These are phyloP conservation scores for Haberlea rhodopensis DNA, from an alignment of 257 asterid genomes.

Conservation along the genomic window DNA sequence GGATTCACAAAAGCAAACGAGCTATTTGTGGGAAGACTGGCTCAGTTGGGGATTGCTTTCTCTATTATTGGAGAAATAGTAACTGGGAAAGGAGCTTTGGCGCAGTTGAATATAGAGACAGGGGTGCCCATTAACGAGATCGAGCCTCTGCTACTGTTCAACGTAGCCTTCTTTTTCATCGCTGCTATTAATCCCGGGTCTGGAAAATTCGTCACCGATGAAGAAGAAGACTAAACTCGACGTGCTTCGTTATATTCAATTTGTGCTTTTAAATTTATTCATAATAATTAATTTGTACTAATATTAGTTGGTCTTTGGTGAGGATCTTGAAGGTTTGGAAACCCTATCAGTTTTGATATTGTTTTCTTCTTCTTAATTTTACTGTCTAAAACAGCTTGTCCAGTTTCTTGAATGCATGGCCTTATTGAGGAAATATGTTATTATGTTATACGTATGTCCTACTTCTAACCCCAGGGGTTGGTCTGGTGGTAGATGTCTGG, in stretches of 20 bases:
- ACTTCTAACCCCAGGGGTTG: no score
- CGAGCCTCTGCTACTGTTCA: constrained; percentile 85
- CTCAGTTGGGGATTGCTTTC: constrained; percentile 87
- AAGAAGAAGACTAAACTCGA: constrained; percentile 46
- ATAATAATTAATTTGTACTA: constrained; percentile 4
- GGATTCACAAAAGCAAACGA: constrained; percentile 96
- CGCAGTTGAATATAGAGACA: constrained; percentile 84
- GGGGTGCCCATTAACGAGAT: constrained; percentile 83
- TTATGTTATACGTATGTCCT: no score
- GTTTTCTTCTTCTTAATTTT: no score
- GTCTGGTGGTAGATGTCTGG: no score
- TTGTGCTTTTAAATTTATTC: no score
- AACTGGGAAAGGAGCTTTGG: constrained; percentile 94
- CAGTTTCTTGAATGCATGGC: no score
- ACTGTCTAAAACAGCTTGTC: no score
- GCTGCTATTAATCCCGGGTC: constrained; percentile 96
- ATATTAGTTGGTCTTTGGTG: constrained; percentile 1
- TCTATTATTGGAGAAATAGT: constrained; percentile 88
- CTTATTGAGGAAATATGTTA: no score
- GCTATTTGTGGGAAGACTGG: constrained; percentile 91
- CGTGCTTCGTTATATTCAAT: no score
- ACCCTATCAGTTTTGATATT: no score
- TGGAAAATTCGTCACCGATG: constrained; percentile 82
- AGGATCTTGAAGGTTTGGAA: no score
- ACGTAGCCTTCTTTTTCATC: constrained; percentile 76